Evolutionary conservation across 441 rosid genomes (phyloP).

Genomic region (Dalechampia spathulata): DNA sequence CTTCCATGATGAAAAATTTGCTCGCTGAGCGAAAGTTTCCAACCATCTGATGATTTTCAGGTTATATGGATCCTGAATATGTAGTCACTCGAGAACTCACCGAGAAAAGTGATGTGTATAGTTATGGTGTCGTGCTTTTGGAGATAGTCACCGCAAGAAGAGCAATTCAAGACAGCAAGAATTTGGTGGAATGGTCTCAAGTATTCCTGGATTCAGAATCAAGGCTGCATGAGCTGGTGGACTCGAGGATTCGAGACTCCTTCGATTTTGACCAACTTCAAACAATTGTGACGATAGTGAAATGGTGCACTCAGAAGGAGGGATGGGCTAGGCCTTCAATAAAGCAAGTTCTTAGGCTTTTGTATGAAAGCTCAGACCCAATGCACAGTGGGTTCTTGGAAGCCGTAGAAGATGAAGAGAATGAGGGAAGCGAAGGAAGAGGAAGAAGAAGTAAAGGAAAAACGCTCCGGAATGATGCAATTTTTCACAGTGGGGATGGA

Average conservation of each 20-base stretch:
- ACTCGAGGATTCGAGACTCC: slow-evolving; percentile 45
- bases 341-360: slow-evolving; percentile 73
- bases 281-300: slow-evolving; percentile 49
- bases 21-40: slow-evolving; percentile 4
- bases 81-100: slow-evolving; percentile 80
- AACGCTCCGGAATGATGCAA: slow-evolving; percentile 34
- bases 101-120: slow-evolving; percentile 91
- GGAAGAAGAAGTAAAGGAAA: slow-evolving; percentile 63
- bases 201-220: slow-evolving; percentile 46
- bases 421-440: slow-evolving; percentile 53
- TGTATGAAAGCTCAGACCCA: slow-evolving; percentile 83
- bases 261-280: slow-evolving; percentile 71
- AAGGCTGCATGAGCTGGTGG: slow-evolving; percentile 57
- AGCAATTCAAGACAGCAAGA: slow-evolving; percentile 71
- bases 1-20: background rate
- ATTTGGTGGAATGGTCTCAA: slow-evolving; percentile 71
- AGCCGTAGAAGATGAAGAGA: slow-evolving; percentile 61
- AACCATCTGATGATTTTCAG: slow-evolving; percentile 34
- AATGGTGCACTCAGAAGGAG: slow-evolving; percentile 91
- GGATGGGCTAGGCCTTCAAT: slow-evolving; percentile 77
- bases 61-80: slow-evolving; percentile 95
- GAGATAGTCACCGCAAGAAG: slow-evolving; percentile 73
- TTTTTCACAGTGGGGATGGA: slow-evolving; percentile 55
- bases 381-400: slow-evolving; percentile 59
- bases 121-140: slow-evolving; percentile 80